Conservation (phyloP, 140 eudicot genomes). For the Cichorium intybus region DNA sequence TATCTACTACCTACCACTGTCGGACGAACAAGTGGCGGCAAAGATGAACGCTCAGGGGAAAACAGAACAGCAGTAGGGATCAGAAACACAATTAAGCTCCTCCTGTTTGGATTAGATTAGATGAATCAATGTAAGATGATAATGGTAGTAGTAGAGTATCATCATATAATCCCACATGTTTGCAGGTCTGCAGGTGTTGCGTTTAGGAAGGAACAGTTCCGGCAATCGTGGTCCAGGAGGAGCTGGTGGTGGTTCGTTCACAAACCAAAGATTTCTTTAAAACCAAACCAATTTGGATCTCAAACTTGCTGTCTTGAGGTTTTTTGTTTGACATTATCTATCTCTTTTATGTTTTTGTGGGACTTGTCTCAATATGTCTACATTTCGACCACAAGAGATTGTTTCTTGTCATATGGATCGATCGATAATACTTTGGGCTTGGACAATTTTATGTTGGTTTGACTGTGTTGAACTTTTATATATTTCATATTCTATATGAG, state of each 20-base stretch:
- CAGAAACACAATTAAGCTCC: constrained; percentile 36
- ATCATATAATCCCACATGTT: constrained; percentile 64
- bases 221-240: constrained; percentile 32
- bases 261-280: constrained; percentile 22
- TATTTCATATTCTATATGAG: too few species aligned
- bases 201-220: constrained; percentile 48
- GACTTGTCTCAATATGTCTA: neutral
- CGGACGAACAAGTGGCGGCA: constrained; percentile 83
- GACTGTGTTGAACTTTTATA: too few species aligned
- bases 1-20: constrained; percentile 86
- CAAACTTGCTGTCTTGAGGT: constrained; percentile 17
- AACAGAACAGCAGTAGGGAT: constrained; percentile 40
- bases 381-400: constrained; percentile 11
- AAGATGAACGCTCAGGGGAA: constrained; percentile 53
- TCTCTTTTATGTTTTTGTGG: neutral
- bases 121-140: constrained; percentile 32
- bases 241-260: constrained; percentile 58
- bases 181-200: constrained; percentile 95
- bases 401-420: constrained; percentile 16
- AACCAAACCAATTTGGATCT: constrained; percentile 18
- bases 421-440: neutral
- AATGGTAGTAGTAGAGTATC: constrained; percentile 42
- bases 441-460: constrained; percentile 11
- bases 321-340: constrained; percentile 16
- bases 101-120: constrained; percentile 19